A percentile compares a stretch with the other conserved stretches of the same genome.
These are phyloP conservation scores for Starmerella stellata DNA, from an alignment of 805 yeast species.

Conservation along the genomic window DNA sequence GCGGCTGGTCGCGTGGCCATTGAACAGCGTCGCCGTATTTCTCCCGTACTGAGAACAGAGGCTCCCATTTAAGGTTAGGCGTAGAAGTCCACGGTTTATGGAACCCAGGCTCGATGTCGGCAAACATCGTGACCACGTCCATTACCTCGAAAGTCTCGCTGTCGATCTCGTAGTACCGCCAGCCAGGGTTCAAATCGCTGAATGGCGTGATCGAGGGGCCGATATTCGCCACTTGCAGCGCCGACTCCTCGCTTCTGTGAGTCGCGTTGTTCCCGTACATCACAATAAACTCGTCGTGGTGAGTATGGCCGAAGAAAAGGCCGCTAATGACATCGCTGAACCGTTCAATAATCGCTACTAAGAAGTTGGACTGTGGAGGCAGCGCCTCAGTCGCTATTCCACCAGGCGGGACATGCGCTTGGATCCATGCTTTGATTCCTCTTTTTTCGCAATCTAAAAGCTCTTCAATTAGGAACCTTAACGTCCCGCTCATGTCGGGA, in stretches of 20 bases:
- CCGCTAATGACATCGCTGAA: conserved; percentile 51
- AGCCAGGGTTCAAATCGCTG: conserved; percentile 43
- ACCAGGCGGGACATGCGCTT: conserved; percentile 46
- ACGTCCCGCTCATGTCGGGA: conserved; percentile 45
- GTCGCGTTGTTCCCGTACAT: conserved; percentile 34
- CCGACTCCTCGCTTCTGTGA: conserved; percentile 29
- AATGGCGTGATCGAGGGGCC: conserved; percentile 50
- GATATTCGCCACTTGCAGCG: conserved; percentile 43
- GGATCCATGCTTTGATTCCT: conserved; percentile 53
- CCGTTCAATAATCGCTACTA: conserved; percentile 41
- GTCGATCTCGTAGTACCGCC: conserved; percentile 58
- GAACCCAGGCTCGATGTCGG: conserved; percentile 40
- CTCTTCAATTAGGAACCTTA: conserved; percentile 44
- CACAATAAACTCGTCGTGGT: conserved; percentile 46
- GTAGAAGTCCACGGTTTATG: conserved; percentile 9
- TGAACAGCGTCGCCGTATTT: conserved; percentile 29
- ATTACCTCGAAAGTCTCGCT: conserved; percentile 39
- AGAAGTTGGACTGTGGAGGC: conserved; percentile 41
- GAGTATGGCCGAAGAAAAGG: conserved; percentile 55
- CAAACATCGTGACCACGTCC: conserved; percentile 41
- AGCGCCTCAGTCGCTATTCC: conserved; percentile 37
- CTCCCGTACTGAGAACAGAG: conserved; percentile 48
- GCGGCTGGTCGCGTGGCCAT: conserved; percentile 44
- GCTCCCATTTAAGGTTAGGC: conserved; percentile 42
- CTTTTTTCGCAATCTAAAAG: conserved; percentile 38